A percentile compares a stretch with the other conserved stretches of the same genome.
phyloP scores from a whole-genome alignment of 495 filamentous ascomycete species.

The Penicillium roqueforti region DNA sequence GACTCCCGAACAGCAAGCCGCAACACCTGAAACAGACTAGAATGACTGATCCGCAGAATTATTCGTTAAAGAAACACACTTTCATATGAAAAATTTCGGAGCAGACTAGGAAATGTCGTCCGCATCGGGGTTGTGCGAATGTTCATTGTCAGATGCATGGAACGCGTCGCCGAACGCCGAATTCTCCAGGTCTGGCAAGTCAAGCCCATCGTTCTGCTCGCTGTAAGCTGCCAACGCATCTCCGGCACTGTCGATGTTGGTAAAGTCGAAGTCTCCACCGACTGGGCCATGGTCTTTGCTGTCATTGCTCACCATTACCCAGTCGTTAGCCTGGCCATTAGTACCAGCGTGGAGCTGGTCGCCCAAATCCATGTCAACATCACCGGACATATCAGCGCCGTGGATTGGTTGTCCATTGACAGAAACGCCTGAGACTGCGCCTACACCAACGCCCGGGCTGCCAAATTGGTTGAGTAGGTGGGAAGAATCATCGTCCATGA shows the following conservation, averaged over 20 bases:
- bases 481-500: conserved; percentile 56
- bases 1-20: conserved; percentile 4
- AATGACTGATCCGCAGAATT: conserved; percentile 4
- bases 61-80: conserved; percentile 16
- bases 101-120: conserved; percentile 40
- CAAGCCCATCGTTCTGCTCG: conserved; percentile 48
- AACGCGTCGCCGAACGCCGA: conserved; percentile 62
- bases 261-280: conserved; percentile 48
- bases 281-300: conserved; percentile 28
- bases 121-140: conserved; percentile 40
- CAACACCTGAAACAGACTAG: conserved; percentile 12
- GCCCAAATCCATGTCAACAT: conserved; percentile 45
- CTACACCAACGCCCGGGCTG: conserved; percentile 44
- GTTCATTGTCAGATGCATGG: conserved; percentile 53
- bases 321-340: conserved; percentile 48
- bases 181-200: conserved; percentile 52
- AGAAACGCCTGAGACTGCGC: conserved; percentile 25
- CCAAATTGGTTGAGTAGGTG: conserved; percentile 62
- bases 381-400: conserved; percentile 16
- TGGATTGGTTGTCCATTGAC: conserved; percentile 25
- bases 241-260: conserved; percentile 57
- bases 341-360: conserved; percentile 28
- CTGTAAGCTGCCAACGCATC: conserved; percentile 58
- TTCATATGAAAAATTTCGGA: conserved; percentile 4
- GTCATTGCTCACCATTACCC: conserved; percentile 57